Evolutionary conservation across 257 asterid genomes (phyloP).

Genomic region (Pogostemon cablin): DNA sequence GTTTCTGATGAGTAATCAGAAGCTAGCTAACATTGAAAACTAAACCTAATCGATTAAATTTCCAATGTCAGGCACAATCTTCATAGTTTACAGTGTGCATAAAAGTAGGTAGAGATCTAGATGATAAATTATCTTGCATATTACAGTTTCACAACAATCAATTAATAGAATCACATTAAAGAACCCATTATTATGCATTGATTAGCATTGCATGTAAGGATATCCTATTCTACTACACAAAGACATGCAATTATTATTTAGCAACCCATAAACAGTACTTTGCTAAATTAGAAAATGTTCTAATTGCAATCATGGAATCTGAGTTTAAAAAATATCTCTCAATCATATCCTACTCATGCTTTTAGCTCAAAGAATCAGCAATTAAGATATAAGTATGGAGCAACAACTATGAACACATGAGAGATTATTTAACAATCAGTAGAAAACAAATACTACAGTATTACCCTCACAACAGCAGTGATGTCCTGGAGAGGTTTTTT

Average conservation of each 20-base stretch:
- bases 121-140: background rate
- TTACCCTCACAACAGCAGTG: conserved; percentile 67
- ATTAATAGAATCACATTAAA: background rate
- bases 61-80: no score
- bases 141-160: background rate
- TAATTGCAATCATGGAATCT: background rate
- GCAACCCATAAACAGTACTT: no score
- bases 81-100: no score
- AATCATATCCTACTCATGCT: background rate
- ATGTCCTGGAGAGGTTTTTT: conserved; percentile 67
- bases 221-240: background rate
- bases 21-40: no score
- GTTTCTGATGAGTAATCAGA: no score
- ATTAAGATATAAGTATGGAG: background rate
- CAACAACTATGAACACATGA: background rate
- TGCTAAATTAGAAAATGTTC: background rate
- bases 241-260: background rate
- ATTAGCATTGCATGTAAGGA: background rate
- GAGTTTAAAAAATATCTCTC: background rate
- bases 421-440: background rate
- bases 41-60: no score
- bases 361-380: background rate
- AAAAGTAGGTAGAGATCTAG: no score
- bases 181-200: no score
- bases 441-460: background rate